These are phyloP conservation scores for Dalbergia oliveri DNA, from an alignment of 306 rosid genomes.

Conservation along the genomic window DNA sequence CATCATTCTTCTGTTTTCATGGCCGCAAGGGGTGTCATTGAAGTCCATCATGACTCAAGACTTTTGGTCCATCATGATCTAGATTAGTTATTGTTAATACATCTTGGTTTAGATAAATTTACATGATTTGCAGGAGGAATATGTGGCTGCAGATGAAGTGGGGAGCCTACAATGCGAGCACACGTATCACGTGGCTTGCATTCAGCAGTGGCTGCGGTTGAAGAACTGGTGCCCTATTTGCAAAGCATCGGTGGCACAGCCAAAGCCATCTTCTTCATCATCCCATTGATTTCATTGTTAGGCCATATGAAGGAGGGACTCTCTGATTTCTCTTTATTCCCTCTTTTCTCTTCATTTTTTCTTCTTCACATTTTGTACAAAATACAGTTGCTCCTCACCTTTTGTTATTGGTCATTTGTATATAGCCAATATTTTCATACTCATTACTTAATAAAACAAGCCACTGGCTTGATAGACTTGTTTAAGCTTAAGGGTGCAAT, in stretches of 20 bases:
- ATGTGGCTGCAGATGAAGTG: conserved; percentile 72
- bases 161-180: conserved; percentile 84
- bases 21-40: neutral
- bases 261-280: conserved; percentile 51
- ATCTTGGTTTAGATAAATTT: conserved; percentile 11
- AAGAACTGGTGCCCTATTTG: conserved; percentile 99
- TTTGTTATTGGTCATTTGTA: conserved; percentile 62
- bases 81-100: neutral
- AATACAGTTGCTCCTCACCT: conserved; percentile 42
- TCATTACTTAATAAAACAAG: conserved; percentile 65
- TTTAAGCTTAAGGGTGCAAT: conserved; percentile 54
- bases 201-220: conserved; percentile 85
- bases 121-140: conserved; percentile 76
- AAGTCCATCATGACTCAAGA: conserved; percentile 18
- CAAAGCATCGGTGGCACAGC: conserved; percentile 68
- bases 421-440: conserved; percentile 58
- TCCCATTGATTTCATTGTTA: conserved; percentile 51
- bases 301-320: conserved; percentile 39
- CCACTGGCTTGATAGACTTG: conserved; percentile 51
- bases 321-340: conserved; percentile 24
- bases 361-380: conserved; percentile 51
- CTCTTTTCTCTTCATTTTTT: conserved; percentile 32
- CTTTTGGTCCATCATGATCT: neutral
- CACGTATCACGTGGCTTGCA: conserved; percentile 69
- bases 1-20: conserved; percentile 7